Percentiles rank a stretch among this genome's conserved stretches.
phyloP scores from a whole-genome alignment of 345 rosid species.

The Acer negundo region DNA sequence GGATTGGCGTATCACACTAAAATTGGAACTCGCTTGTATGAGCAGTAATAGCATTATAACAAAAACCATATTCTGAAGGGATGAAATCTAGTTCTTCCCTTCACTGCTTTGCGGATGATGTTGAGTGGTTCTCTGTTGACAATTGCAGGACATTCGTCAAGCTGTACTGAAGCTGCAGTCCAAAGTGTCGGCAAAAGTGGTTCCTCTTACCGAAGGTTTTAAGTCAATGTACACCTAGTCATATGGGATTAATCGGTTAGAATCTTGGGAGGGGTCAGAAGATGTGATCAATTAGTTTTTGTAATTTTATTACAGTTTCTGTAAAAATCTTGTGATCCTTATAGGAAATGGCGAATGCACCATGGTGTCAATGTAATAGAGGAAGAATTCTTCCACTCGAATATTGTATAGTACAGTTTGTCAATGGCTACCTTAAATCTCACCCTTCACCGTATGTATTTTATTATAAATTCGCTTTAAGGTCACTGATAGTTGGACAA shows the following conservation, averaged over 20 bases:
- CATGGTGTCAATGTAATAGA: neutral
- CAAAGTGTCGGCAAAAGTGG: conserved; percentile 80
- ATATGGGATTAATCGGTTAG: conserved; percentile 12
- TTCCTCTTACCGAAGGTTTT: conserved; percentile 91
- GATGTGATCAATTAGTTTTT: neutral
- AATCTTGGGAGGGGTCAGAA: neutral
- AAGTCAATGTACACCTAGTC: conserved; percentile 59
- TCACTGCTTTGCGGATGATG: neutral
- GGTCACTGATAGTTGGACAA: too few species aligned
- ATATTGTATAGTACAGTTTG: neutral
- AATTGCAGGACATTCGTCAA: conserved; percentile 75
- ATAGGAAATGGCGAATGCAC: conserved; percentile 6
- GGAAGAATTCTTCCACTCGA: conserved; percentile 2
- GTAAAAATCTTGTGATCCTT: conserved; percentile 10
- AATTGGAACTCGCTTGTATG: neutral
- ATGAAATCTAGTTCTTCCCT: neutral
- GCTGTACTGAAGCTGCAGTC: conserved; percentile 77
- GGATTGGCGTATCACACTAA: neutral
- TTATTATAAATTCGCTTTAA: too few species aligned
- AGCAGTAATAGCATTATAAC: neutral
- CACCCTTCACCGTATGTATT: too few species aligned
- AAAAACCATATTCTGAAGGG: neutral
- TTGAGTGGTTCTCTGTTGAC: conserved; percentile 7
- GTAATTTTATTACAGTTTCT: neutral
- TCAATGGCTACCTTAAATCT: neutral